Evolutionary conservation across 108 stramenopile genomes (phyloP), one percentile per base, ranked within the genome.

Genomic region (Cyclotella kingstonii): DNA sequence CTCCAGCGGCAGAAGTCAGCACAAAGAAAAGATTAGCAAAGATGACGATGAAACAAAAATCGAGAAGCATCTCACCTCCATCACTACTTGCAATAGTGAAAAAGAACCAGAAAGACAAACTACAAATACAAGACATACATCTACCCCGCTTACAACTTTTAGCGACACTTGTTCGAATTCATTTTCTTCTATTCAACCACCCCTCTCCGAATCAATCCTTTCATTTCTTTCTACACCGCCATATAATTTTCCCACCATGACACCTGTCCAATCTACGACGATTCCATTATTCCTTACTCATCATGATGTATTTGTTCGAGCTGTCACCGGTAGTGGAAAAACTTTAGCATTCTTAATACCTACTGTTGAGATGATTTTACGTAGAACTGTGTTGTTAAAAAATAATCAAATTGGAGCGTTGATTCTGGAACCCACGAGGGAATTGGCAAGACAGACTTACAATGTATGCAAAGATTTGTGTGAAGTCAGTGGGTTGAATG

Each of bases 331-430:
- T 0, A 77, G 73, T 8, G 99, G 99, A 3, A 99, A 99, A 70
- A 99, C 99, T 17, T 80, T 99, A n/a, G 95, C 97, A 10, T 99
- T 98, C 60, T 78, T 96, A 9, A 77, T 98, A 5, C 97, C 99
- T 3, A 74, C 86, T 6, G 78, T 98, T 3, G 96, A 99, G 77
- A 78, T 96, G 71, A 77, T 98, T 18, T 54, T 85, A 26, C 72
- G 85, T 7, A 63, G 86, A 19, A 78, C 78, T 21, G 28, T 31
- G 4, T 62, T 77, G 23, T 49, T 87, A 1, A 64, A 60, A 33
- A 70, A 70, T 55, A 60, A 77, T 43, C 87, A 94, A 60, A 70
- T 91, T 12, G 89, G 87, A 0, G 88, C 78, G 5, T 71, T 98
- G 33, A 81, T 97, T 54, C 39, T 99, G 41, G 84, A 85, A 11